Evolutionary conservation across 2,329 filamentous ascomycete species (phyloP), one percentile per base, ranked within the genome.

Genomic region (Colletotrichum siamense): DNA sequence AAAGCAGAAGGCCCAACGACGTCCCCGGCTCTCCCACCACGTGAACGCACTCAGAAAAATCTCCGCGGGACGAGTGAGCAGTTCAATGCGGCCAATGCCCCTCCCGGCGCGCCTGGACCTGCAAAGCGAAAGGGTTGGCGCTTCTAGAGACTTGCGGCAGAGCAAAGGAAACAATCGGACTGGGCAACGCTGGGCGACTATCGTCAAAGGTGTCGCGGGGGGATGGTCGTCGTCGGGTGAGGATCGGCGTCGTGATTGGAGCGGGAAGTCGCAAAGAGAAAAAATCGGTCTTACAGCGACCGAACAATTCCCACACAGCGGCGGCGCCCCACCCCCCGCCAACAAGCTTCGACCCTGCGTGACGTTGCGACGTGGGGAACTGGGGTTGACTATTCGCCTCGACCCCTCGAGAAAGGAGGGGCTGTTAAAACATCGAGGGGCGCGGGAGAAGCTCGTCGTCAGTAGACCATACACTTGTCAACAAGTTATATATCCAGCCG

Each of bases 341-440:
- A 73, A 77, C 76, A 77, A 77, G 76, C 76, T 77, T 77, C 76
- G 76, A 77, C 76, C 76, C 74, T 77, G 76, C 76, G 76, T 74
- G 76, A 77, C 74, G 61, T 77, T 77, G 62, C 74, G 73, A 64
- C 74, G 76, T 70, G 76, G 76, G 76, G 76, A 76, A 77, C 65
- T 70, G 67, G 73, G 73, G 73, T 68, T 34, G 55, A 59, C 69
- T 49, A 64, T 73, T 76, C 73, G 73, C 64, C 69, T 76, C 69
- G 69, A 68, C 44, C 49, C 32, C 28, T 65, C 36, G 61, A 59
- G 63, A 49, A 66, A 62, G 73, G 74, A 69, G 74, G 74, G 70
- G 74, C 59, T 74, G 32, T 69, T 66, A 26, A 68, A 74, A 61
- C 65, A 69, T 61, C 70, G 57, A 69, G 34, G 55, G 30, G 59